Conservation (phyloP, 2,329 filamentous ascomycete species). For the Alternaria dauci region DNA sequence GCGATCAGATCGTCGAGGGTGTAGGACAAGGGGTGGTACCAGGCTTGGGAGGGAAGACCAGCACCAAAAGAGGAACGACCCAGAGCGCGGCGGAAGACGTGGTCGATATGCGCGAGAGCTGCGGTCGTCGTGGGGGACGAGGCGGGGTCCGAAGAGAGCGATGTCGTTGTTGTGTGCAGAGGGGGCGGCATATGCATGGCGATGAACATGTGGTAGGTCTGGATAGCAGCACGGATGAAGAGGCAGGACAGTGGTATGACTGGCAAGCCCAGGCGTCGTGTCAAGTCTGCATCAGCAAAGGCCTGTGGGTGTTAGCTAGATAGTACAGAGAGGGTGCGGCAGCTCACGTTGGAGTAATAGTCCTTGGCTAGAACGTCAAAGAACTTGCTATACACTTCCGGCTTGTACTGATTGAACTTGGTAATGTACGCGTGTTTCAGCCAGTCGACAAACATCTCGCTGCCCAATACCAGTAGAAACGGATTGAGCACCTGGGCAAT, state of each 20-base stretch:
- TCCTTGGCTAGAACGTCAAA: slow-evolving; percentile 95
- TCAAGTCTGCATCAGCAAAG: slow-evolving; percentile 89
- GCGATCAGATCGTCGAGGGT: slow-evolving; percentile 78
- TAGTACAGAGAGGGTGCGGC: background rate
- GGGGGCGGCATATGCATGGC: slow-evolving; percentile 84
- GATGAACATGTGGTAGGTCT: slow-evolving; percentile 98
- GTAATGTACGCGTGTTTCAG: slow-evolving; percentile 97
- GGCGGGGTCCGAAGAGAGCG: slow-evolving; percentile 66
- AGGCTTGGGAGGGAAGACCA: slow-evolving; percentile 43
- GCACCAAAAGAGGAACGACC: slow-evolving; percentile 72
- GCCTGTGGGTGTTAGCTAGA: slow-evolving; percentile 62
- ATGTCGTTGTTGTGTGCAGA: slow-evolving; percentile 70
- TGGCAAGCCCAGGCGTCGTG: slow-evolving; percentile 86
- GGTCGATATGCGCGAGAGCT: slow-evolving; percentile 80
- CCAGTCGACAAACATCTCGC: slow-evolving; percentile 96
- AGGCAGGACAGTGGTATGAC: slow-evolving; percentile 92
- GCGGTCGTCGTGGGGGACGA: slow-evolving; percentile 77
- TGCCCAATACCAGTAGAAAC: slow-evolving; percentile 91
- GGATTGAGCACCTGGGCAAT: slow-evolving; percentile 90
- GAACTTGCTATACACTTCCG: slow-evolving; percentile 85
- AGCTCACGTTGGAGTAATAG: slow-evolving; percentile 87
- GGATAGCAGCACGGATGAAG: slow-evolving; percentile 91
- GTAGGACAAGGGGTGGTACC: slow-evolving; percentile 54
- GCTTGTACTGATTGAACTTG: slow-evolving; percentile 98
- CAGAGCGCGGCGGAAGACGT: slow-evolving; percentile 77